Evolutionary conservation across 176 grass and related monocot species (phyloP).

Genomic region (Raddia distichophylla): DNA sequence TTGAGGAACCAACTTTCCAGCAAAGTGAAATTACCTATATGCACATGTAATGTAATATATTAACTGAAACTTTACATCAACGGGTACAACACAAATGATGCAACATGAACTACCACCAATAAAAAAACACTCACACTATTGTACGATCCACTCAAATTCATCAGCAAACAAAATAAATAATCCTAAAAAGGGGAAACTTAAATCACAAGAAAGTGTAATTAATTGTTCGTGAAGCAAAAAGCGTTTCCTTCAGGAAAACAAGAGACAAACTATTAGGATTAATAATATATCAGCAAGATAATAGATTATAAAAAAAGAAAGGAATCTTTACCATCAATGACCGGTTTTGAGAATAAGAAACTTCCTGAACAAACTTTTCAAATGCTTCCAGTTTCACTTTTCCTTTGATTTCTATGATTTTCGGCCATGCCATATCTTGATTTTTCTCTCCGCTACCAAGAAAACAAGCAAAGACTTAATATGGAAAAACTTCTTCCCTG

Average conservation of each 20-base stretch:
- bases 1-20: constrained; percentile 41
- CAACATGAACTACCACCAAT: not conserved
- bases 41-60: not conserved
- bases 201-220: not conserved
- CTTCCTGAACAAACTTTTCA: constrained; percentile 53
- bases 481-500: not conserved
- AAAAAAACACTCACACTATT: not conserved
- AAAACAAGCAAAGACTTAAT: constrained; percentile 24
- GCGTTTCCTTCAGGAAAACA: not conserved
- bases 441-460: constrained; percentile 47
- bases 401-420: constrained; percentile 49
- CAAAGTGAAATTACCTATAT: constrained; percentile 51
- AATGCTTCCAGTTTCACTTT: constrained; percentile 46
- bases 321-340: constrained; percentile 42
- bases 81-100: not conserved
- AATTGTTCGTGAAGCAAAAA: not conserved
- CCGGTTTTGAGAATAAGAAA: constrained; percentile 41
- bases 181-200: not conserved
- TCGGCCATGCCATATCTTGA: constrained; percentile 37
- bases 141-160: not conserved
- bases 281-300: not conserved
- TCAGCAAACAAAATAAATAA: not conserved
- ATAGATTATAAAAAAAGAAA: constrained; percentile 6
- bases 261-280: not conserved
- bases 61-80: constrained; percentile 8